phyloP scores from a whole-genome alignment of 345 rosid genomes.

The rapeseed (Brassica napus) region Da-Ae NC_063436.1:947001-947500 shows the following conservation, averaged over 20 bases:
- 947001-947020: constrained; percentile 69
- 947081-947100: background rate
- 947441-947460: constrained; percentile 63
- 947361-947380: constrained; percentile 76
- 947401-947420: constrained; percentile 64
- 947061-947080: background rate
- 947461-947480: constrained; percentile 57
- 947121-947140: constrained; percentile 57
- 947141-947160: constrained; percentile 81
- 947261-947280: constrained; percentile 94
- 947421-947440: constrained; percentile 70
- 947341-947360: constrained; percentile 57
- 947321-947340: constrained; percentile 58
- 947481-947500: constrained; percentile 58
- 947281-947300: constrained; percentile 77
- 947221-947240: constrained; percentile 77
- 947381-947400: constrained; percentile 63
- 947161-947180: constrained; percentile 68
- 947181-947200: constrained; percentile 46
- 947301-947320: constrained; percentile 77
- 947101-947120: background rate
- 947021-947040: constrained; percentile 34
- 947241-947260: constrained; percentile 64
- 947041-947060: background rate
- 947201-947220: constrained; percentile 79